Percentiles rank a stretch among this genome's conserved stretches.
These are phyloP conservation scores for Zygnema circumcarinatum DNA, from an alignment of 139 green algal species.

Conservation along the genomic window DNA sequence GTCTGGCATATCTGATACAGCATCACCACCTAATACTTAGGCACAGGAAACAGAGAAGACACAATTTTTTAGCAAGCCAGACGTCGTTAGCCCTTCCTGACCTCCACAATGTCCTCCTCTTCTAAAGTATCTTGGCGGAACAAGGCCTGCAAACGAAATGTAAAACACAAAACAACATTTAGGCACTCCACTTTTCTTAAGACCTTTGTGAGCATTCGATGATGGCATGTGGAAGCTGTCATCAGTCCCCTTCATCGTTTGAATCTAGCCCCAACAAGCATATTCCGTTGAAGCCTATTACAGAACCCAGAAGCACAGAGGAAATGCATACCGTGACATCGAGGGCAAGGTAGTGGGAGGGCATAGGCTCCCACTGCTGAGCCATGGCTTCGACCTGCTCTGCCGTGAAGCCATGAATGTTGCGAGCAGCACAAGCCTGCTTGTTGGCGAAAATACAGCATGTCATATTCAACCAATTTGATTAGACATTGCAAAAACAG, in stretches of 20 bases:
- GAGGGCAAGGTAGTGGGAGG: constrained; percentile 28
- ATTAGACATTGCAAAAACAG: too few species aligned
- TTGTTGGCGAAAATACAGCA: too few species aligned
- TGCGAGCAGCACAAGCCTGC: constrained; percentile 38
- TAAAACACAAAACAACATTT: neutral
- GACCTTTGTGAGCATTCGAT: too few species aligned
- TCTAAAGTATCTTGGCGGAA: constrained; percentile 36
- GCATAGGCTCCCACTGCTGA: constrained; percentile 26
- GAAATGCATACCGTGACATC: constrained; percentile 31
- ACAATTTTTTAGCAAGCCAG: too few species aligned
- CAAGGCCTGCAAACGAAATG: neutral
- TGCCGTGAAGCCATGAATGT: constrained; percentile 34
- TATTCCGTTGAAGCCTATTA: neutral
- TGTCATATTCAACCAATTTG: too few species aligned
- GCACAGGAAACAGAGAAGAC: too few species aligned
- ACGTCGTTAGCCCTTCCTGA: too few species aligned
- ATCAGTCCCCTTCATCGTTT: too few species aligned
- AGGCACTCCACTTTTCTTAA: neutral
- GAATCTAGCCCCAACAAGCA: neutral
- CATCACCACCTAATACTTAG: too few species aligned
- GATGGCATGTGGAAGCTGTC: too few species aligned
- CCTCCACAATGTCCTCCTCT: constrained; percentile 23
- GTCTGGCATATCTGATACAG: too few species aligned
- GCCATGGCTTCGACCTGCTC: constrained; percentile 40
- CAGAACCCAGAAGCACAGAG: neutral